Evolutionary conservation across 139 green algal species (phyloP), one percentile per base, ranked within the genome.

Genomic region (Chlamydomonas incerta): DNA sequence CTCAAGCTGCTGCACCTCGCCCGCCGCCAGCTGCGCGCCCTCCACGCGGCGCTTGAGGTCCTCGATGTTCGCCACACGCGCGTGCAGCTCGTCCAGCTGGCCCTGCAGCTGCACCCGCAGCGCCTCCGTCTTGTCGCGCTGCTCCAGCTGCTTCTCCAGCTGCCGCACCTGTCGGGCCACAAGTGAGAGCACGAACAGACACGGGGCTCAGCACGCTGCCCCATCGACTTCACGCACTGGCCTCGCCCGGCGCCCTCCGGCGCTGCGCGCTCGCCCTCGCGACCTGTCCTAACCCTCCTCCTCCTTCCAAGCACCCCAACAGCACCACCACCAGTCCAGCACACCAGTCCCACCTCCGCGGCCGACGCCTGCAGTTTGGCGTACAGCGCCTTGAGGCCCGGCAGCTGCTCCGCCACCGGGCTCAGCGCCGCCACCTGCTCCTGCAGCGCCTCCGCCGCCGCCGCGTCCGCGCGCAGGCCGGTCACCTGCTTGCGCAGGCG

Each of bases 81-180:
- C 41, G n/a, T 81, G 70, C 81, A 87, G 35, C 70, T 67, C 81
- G 46, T 87, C 81, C 55, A 87, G 81, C 70, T 87, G 81, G n/a
- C 13, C 55, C 41, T 87, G 81, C 70, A 87, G 55, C 81, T 80
- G 57, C 58, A 29, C 1, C 81, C 41, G 50, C 70, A 87, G 71
- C 28, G 81, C 81, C 70, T 87, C 81, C 57, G 35, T 72, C 70
- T 87, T 87, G 58, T 87, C 81, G 2, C 34, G 24, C 46, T 72
- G 63, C 69, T 73, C 70, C 55, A 87, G 81, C 81, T 81, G 70
- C 70, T 72, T 72, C 58, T 87, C 81, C 69, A 87, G 70, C 70
- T 87, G 81, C 8, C 55, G 55, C 2, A 60, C 55, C 55, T 60
- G 55, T 24, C 8, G 55, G 55, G 55, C 55, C 50, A 14, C 50